A percentile compares a stretch with the other conserved stretches of the same genome.
Conservation (phyloP, 306 rosid genomes). For the Pterocarpus santalinus region DNA sequence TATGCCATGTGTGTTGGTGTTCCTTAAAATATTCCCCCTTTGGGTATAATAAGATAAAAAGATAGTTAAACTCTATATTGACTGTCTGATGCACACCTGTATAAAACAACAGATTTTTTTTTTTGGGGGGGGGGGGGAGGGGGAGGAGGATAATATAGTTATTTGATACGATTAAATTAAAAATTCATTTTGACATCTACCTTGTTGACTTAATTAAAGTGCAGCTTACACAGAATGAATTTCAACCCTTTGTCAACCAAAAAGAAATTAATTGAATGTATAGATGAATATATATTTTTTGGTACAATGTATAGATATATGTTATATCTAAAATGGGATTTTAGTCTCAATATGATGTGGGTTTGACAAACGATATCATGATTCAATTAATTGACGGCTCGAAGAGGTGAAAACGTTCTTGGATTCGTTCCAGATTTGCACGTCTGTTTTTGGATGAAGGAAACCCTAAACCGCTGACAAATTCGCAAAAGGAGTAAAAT, state of each 20-base stretch:
- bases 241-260: background rate
- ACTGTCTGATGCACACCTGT: background rate
- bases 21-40: no score
- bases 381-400: constrained; percentile 12
- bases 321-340: background rate
- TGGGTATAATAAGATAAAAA: no score
- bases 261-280: background rate
- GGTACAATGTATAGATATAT: background rate
- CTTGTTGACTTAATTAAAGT: background rate
- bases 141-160: background rate
- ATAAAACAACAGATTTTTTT: background rate
- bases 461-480: background rate
- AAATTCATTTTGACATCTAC: background rate
- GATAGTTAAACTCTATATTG: background rate
- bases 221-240: background rate
- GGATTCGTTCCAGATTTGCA: constrained; percentile 25
- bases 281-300: background rate
- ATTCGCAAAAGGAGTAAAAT: background rate
- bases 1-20: no score
- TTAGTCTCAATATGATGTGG: background rate
- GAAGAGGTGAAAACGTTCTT: background rate
- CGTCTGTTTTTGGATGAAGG: background rate
- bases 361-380: background rate
- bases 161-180: background rate
- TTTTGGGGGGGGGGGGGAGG: no score